Percentiles rank a stretch among this genome's conserved stretches.
These are phyloP conservation scores for Candida neerlandica DNA, from an alignment of 1,139 yeast species.

Conservation along the genomic window DNA sequence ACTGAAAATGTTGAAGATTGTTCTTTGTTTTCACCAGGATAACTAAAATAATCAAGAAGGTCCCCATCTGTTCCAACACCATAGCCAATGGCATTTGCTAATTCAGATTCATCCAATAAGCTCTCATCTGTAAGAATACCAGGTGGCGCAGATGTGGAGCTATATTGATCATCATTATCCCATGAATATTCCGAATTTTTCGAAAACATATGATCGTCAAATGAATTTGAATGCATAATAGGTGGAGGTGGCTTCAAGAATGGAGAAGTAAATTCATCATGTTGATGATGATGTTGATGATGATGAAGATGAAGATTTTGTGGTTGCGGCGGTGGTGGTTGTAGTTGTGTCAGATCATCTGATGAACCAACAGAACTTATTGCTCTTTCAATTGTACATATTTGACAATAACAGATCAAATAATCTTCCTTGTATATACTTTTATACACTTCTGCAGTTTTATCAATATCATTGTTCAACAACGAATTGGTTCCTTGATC, in stretches of 20 bases:
- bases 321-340: neutral
- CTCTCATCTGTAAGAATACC: neutral
- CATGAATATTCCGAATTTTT: neutral
- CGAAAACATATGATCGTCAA: neutral
- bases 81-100: neutral
- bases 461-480: slow-evolving; percentile 15
- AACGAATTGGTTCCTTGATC: slow-evolving; percentile 17
- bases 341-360: too few species aligned
- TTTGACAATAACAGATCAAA: slow-evolving; percentile 20
- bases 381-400: slow-evolving; percentile 15
- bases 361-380: neutral
- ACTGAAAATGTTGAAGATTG: neutral
- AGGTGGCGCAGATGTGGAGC: neutral
- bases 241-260: neutral
- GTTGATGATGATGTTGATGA: too few species aligned
- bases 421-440: slow-evolving; percentile 16
- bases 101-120: neutral
- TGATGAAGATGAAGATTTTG: neutral
- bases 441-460: slow-evolving; percentile 18
- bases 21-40: neutral
- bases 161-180: slow-evolving; percentile 1
- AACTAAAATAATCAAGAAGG: neutral
- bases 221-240: neutral
- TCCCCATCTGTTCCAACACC: neutral
- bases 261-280: neutral